Evolutionary conservation across 306 rosid genomes (phyloP), one percentile per base, ranked within the genome.

Genomic region (Aeschynomene evenia): DNA sequence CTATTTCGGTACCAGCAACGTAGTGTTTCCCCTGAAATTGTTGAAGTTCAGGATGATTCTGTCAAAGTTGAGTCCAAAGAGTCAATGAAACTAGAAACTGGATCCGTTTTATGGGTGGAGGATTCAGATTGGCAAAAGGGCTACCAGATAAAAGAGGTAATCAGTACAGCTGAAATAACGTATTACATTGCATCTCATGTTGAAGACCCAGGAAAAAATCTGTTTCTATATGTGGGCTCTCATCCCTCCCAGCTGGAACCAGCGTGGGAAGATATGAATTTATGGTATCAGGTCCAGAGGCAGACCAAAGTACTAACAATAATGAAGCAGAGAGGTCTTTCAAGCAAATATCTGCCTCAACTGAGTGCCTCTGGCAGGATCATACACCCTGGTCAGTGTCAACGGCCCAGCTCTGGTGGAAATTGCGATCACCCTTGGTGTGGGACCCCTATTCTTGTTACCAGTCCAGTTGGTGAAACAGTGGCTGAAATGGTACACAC

Each of bases 241-340:
- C 97, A 83, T 80, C 90, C 89, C 59, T 92, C 95, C 64, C 89
- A 89, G 79, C 82, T 91, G 60, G 96, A 94, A 80, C 96, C 95
- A 6, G 95, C 99, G n/a, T 94, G 97, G 99, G 97, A 91, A 78
- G 96, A 91, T 80, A 94, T 94, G 99, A 84, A 79, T 68, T 81
- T 87, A 66, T 94, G 99, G 99, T 94, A 94, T 83, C 99, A 88
- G 82, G 99, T 94, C 74, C 99, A 94, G 83, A 87, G 99, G 82
- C 99, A 94, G 79, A 91, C 95, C 29, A 94, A 88, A 82, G 88
- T 94, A 72, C 63, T 94, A 77, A 91, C 91, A 36, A 72, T 88
- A 70, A 90, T 94, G 97, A 94, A 85, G 82, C 97, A 88, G 78
- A 94, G 80, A 81, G 95, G 92, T 54, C 74, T 88, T 61, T 87